phyloP scores from a whole-genome alignment of 441 rosid species.

The Brassica balearica region DNA sequence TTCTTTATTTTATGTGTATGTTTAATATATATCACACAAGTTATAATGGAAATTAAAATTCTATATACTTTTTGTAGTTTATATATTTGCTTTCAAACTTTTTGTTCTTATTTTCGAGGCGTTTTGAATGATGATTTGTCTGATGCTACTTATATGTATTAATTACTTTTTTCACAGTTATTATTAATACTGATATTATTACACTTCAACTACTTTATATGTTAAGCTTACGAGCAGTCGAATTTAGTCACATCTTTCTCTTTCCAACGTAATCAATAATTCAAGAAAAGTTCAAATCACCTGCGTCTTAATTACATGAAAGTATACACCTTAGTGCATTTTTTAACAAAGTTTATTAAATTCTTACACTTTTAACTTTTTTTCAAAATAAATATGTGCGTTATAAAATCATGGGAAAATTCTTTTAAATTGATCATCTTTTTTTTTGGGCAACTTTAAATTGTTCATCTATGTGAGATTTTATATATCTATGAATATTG shows the following conservation, averaged over 20 bases:
- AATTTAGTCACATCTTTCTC: constrained; percentile 21
- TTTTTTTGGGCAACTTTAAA: neutral
- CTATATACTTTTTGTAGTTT: constrained; percentile 9
- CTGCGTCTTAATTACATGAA: neutral
- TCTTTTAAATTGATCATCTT: neutral
- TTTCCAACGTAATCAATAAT: constrained; percentile 22
- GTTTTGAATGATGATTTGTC: constrained; percentile 44
- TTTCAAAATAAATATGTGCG: neutral
- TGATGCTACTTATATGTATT: constrained; percentile 40
- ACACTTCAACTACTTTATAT: constrained; percentile 42
- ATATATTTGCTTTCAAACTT: constrained; percentile 21
- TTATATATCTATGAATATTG: neutral
- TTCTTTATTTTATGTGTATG: constrained; percentile 49
- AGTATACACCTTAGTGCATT: neutral
- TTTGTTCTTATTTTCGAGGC: constrained; percentile 43
- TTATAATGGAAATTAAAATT: constrained; percentile 20
- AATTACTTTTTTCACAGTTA: constrained; percentile 42
- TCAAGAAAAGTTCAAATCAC: neutral
- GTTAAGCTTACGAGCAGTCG: constrained; percentile 40
- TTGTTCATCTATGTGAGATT: neutral
- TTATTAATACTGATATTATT: constrained; percentile 42
- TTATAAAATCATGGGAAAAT: neutral
- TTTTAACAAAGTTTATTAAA: neutral
- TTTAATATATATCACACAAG: constrained; percentile 42
- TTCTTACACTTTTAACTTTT: neutral